Percentiles rank a stretch among this genome's conserved stretches.
phyloP scores from a whole-genome alignment of 2,329 filamentous ascomycete species.

The Lasiodiplodia sp. region DNA sequence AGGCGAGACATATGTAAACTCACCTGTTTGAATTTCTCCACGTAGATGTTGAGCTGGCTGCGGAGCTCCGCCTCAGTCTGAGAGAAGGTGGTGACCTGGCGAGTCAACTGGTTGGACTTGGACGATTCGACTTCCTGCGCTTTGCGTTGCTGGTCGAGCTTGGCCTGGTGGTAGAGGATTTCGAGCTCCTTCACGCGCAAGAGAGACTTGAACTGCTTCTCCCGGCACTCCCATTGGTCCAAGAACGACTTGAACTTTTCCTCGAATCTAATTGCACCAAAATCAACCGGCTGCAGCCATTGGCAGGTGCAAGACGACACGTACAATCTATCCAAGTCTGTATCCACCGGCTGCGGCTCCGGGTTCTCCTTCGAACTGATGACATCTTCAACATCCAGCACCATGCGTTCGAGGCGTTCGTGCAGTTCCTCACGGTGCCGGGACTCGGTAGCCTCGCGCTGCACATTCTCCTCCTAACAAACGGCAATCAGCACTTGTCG shows the following conservation, averaged over 20 bases:
- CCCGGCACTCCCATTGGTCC: conserved; percentile 95
- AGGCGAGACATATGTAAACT: conserved; percentile 33
- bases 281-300: conserved; percentile 36
- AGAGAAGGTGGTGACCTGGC: conserved; percentile 92
- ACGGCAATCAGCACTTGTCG: conserved; percentile 31
- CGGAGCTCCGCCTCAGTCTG: conserved; percentile 94
- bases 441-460: conserved; percentile 85
- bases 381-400: conserved; percentile 86
- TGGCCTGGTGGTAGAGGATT: conserved; percentile 88
- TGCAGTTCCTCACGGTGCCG: conserved; percentile 84
- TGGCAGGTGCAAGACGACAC: conserved; percentile 42
- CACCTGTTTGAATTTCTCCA: conserved; percentile 99
- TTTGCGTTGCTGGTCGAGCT: conserved; percentile 89
- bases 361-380: conserved; percentile 82
- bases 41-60: conserved; percentile 96
- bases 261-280: conserved; percentile 47
- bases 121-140: conserved; percentile 80
- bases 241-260: conserved; percentile 95
- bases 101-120: conserved; percentile 83
- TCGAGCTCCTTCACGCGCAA: conserved; percentile 95
- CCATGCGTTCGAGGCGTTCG: conserved; percentile 79
- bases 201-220: conserved; percentile 90
- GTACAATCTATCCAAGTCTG: conserved; percentile 89
- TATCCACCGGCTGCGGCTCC: conserved; percentile 75
- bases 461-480: conserved; percentile 79